phyloP scores from a whole-genome alignment of 108 stramenopile genomes.

The Discostella pseudostelligera region DNA sequence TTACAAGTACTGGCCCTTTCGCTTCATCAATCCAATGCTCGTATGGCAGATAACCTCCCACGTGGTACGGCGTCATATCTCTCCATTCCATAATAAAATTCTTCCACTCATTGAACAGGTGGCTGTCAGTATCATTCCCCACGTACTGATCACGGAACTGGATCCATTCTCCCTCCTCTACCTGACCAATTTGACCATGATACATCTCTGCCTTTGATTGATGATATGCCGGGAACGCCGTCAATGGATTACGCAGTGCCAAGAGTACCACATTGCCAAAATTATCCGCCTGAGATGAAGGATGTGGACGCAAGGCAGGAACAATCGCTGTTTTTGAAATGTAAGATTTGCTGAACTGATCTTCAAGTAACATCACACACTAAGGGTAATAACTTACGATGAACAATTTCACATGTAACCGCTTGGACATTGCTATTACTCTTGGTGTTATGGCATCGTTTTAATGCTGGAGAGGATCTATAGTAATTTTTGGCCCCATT shows the following conservation, averaged over 20 bases:
- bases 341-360: too few species aligned
- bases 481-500: conserved; percentile 26
- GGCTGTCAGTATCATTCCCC: conserved; percentile 12
- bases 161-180: conserved; percentile 41
- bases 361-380: neutral
- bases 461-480: conserved; percentile 17
- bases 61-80: conserved; percentile 39
- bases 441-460: conserved; percentile 23
- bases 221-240: conserved; percentile 54
- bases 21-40: conserved; percentile 44
- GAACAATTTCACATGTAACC: conserved; percentile 40
- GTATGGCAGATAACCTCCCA: conserved; percentile 50
- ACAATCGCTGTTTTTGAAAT: conserved; percentile 21
- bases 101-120: conserved; percentile 45
- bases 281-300: conserved; percentile 26
- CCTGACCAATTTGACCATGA: conserved; percentile 46
- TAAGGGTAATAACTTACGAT: conserved; percentile 7
- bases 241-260: conserved; percentile 51
- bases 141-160: conserved; percentile 52
- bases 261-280: conserved; percentile 31
- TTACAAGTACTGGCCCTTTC: conserved; percentile 35
- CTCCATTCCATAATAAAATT: conserved; percentile 50
- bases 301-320: conserved; percentile 17
- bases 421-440: conserved; percentile 12
- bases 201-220: conserved; percentile 59